phyloP scores from a whole-genome alignment of 176 grass and related monocot species.

The Oryza punctata region DNA sequence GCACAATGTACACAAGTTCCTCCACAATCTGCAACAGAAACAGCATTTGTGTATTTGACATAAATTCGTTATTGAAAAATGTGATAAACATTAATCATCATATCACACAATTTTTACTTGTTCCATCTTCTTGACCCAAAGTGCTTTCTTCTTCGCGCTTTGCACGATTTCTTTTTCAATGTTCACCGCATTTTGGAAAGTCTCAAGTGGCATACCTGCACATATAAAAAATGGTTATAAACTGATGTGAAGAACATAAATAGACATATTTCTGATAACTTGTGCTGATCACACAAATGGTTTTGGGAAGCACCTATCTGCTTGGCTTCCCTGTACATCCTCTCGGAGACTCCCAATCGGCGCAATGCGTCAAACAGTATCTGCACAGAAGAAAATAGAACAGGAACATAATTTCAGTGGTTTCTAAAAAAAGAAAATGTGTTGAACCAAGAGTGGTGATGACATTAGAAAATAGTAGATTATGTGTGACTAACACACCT shows the following conservation, averaged over 20 bases:
- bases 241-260: neutral
- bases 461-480: neutral
- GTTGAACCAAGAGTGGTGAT: neutral
- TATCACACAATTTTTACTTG: conserved; percentile 39
- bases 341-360: neutral
- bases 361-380: conserved; percentile 37
- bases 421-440: neutral
- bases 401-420: neutral
- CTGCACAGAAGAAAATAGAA: conserved; percentile 38
- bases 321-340: conserved; percentile 20
- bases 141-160: conserved; percentile 58
- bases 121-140: conserved; percentile 69
- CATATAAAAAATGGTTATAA: neutral
- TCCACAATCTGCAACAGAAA: conserved; percentile 55
- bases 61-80: neutral
- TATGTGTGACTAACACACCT: conserved; percentile 42
- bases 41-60: neutral
- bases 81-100: neutral
- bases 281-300: neutral
- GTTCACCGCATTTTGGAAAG: conserved; percentile 28
- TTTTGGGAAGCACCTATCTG: neutral
- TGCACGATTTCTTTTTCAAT: conserved; percentile 48
- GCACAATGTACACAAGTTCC: conserved; percentile 54
- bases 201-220: neutral
- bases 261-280: neutral